Percentiles rank a stretch among this genome's conserved stretches.
Evolutionary conservation across 441 rosid genomes (phyloP).

Genomic region (Populus hybrid): DNA sequence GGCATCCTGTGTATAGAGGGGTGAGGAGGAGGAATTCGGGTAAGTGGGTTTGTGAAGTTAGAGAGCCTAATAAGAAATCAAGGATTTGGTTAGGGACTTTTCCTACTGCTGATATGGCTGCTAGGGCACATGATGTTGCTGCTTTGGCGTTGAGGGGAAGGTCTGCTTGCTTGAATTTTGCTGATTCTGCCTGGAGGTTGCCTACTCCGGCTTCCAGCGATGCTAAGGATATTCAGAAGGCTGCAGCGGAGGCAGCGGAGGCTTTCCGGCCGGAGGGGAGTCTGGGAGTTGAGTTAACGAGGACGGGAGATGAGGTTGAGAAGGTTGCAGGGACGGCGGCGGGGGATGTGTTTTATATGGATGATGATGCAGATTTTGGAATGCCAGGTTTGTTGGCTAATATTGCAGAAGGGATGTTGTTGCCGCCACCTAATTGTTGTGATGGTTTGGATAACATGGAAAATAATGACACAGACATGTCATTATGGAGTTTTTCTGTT

Average conservation of each 20-base stretch:
- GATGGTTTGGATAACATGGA: conserved; percentile 35
- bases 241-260: conserved; percentile 72
- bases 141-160: conserved; percentile 69
- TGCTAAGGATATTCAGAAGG: conserved; percentile 69
- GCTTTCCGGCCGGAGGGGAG: conserved; percentile 34
- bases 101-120: conserved; percentile 81
- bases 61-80: conserved; percentile 80
- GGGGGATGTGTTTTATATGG: conserved; percentile 39
- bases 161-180: conserved; percentile 82
- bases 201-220: conserved; percentile 58
- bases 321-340: conserved; percentile 2
- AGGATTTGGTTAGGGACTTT: conserved; percentile 92
- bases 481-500: conserved; percentile 56
- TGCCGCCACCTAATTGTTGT: conserved; percentile 59
- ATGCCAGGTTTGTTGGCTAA: conserved; percentile 51
- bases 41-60: conserved; percentile 87
- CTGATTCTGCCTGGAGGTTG: conserved; percentile 76
- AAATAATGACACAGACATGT: conserved; percentile 36
- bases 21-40: conserved; percentile 65
- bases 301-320: not conserved
- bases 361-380: conserved; percentile 54
- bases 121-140: conserved; percentile 90
- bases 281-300: not conserved
- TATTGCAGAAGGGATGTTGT: conserved; percentile 78
- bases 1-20: conserved; percentile 83